Percentiles rank a stretch among this genome's conserved stretches.
These are phyloP conservation scores for Claviceps capensis DNA, from an alignment of 2,329 filamentous ascomycete species.

Conservation along the genomic window DNA sequence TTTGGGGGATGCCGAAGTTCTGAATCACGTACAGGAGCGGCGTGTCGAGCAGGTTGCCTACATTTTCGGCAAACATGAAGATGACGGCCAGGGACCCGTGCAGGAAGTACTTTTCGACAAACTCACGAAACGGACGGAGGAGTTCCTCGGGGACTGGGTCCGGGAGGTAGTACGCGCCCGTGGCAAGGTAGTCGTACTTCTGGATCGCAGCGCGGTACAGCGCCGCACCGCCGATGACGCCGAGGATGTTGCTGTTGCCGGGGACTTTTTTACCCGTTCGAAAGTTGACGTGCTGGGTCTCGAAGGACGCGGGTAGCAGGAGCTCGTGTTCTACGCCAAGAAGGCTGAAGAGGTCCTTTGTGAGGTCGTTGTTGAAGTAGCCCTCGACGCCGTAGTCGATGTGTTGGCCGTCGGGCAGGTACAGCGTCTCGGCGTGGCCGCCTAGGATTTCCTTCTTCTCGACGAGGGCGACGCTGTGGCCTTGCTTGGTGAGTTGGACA, in stretches of 20 bases:
- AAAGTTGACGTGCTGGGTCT: constrained; percentile 10
- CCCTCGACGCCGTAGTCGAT: constrained; percentile 13
- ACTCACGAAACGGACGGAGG: constrained; percentile 26
- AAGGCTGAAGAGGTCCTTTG: constrained; percentile 22
- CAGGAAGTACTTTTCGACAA: constrained; percentile 27
- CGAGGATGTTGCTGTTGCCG: not conserved
- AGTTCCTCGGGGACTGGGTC: constrained; percentile 31
- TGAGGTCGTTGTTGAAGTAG: constrained; percentile 19
- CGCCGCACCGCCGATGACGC: not conserved
- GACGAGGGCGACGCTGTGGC: constrained; percentile 23
- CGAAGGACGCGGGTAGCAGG: constrained; percentile 6
- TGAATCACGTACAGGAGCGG: constrained; percentile 28
- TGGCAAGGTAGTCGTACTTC: constrained; percentile 1
- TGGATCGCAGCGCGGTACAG: constrained; percentile 1
- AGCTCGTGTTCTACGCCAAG: constrained; percentile 14
- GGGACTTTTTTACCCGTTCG: constrained; percentile 2
- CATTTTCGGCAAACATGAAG: constrained; percentile 21
- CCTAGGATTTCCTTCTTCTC: constrained; percentile 24
- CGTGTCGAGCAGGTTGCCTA: constrained; percentile 24
- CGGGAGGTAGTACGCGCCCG: constrained; percentile 19
- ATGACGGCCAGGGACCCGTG: constrained; percentile 20
- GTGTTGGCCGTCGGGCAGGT: constrained; percentile 13
- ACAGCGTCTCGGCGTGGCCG: constrained; percentile 26
- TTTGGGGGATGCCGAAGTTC: constrained; percentile 9
- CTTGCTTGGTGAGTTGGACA: constrained; percentile 22